These are phyloP conservation scores for Saksenaea oblongispora DNA, from an alignment of 371 early-diverging fungal genomes.

Conservation along the genomic window DNA sequence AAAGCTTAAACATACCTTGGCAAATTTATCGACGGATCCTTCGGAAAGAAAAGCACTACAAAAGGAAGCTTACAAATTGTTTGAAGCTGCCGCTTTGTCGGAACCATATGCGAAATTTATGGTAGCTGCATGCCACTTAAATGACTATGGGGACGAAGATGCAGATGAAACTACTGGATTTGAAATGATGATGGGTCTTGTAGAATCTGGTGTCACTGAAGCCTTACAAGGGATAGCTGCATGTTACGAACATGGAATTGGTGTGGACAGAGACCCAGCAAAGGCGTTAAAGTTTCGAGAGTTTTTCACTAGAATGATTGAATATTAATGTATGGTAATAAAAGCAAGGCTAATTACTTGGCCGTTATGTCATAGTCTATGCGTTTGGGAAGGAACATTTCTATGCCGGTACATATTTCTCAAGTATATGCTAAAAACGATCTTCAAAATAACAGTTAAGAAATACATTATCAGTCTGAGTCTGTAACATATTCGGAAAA, in stretches of 20 bases:
- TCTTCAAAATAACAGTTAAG: too few species aligned
- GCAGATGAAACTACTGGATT: slow-evolving; percentile 12
- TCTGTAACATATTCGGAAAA: too few species aligned
- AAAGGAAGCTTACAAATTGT: slow-evolving; percentile 15
- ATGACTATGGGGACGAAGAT: slow-evolving; percentile 19
- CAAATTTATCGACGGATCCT: background rate
- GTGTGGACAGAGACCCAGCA: slow-evolving; percentile 9
- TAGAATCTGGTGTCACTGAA: slow-evolving; percentile 11
- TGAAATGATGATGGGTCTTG: slow-evolving; percentile 13
- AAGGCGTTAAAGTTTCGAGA: slow-evolving; percentile 6
- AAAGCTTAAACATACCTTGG: slow-evolving; percentile 18
- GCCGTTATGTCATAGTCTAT: too few species aligned
- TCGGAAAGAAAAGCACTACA: background rate
- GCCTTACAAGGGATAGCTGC: slow-evolving; percentile 18
- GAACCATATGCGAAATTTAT: slow-evolving; percentile 19
- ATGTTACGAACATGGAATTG: slow-evolving; percentile 28
- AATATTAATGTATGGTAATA: too few species aligned
- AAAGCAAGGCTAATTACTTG: too few species aligned
- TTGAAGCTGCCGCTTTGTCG: slow-evolving; percentile 5
- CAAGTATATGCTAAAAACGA: too few species aligned
- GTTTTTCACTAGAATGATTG: slow-evolving; percentile 8
- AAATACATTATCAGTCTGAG: too few species aligned
- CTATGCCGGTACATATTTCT: too few species aligned
- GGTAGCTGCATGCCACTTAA: slow-evolving; percentile 25
- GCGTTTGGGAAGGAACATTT: too few species aligned